Conservation (phyloP, 495 filamentous ascomycete genomes). For the Lasiosphaeris hirsuta region DNA sequence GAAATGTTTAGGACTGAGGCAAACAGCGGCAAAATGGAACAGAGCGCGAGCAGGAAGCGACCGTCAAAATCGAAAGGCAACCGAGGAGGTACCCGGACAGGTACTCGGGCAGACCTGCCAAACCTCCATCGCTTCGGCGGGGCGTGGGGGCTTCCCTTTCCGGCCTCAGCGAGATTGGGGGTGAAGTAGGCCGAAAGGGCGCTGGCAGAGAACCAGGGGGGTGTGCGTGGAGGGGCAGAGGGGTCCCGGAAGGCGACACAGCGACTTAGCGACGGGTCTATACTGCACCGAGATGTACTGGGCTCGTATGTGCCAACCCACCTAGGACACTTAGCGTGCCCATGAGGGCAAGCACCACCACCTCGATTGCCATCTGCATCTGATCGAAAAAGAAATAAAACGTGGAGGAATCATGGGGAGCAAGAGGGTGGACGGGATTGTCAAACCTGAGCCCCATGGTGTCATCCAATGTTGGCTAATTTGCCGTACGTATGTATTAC, state of each 20-base stretch:
- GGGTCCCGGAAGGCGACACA: no score
- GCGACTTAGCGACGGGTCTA: neutral
- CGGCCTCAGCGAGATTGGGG: constrained; percentile 20
- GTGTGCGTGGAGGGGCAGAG: constrained; percentile 1
- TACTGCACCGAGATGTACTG: neutral
- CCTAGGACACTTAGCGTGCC: no score
- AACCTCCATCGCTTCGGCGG: constrained; percentile 14
- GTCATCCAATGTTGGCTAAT: neutral
- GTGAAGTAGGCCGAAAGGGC: constrained; percentile 15
- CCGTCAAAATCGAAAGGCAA: constrained; percentile 10
- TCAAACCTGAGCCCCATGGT: neutral
- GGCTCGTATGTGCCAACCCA: no score
- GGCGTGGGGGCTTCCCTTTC: constrained; percentile 20
- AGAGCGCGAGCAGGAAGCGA: neutral
- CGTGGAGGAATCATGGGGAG: neutral
- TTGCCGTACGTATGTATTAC: no score
- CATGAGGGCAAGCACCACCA: no score
- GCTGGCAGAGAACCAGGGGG: constrained; percentile 10
- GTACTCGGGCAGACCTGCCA: constrained; percentile 7
- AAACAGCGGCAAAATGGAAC: neutral
- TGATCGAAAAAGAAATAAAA: constrained; percentile 8
- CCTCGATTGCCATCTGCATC: constrained; percentile 1
- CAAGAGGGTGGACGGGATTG: no score
- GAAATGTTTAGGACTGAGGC: neutral
- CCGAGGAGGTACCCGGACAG: constrained; percentile 9